Conservation (phyloP, 345 rosid species). For the Lumnitzera littorea region DNA sequence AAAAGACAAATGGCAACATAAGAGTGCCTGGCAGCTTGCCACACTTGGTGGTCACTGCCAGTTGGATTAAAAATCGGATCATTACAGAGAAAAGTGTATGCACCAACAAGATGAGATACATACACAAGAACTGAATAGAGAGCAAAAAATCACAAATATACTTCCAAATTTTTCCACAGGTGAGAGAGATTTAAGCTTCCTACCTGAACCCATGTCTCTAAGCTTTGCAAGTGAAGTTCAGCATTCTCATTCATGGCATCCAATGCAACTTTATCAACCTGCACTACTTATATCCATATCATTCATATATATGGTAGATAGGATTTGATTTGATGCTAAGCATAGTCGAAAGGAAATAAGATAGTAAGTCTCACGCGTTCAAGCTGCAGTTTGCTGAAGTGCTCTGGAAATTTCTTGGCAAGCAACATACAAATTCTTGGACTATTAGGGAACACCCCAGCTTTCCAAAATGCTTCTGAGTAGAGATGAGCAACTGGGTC, state of each 20-base stretch:
- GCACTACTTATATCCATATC: constrained; percentile 9
- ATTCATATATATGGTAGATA: neutral
- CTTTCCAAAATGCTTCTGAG: constrained; percentile 93
- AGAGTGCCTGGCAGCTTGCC: too few relatives aligned
- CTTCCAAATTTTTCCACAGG: too few relatives aligned
- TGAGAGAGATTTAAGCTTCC: neutral
- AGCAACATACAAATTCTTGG: constrained; percentile 84
- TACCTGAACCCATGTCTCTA: constrained; percentile 99
- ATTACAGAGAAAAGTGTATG: too few relatives aligned
- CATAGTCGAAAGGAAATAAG: neutral
- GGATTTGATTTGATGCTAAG: neutral
- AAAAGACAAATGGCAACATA: too few relatives aligned
- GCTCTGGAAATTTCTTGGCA: constrained; percentile 94
- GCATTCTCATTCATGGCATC: constrained; percentile 84
- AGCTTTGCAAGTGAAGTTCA: constrained; percentile 83
- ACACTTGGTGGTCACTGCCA: too few relatives aligned
- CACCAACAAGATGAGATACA: too few relatives aligned
- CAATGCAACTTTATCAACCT: constrained; percentile 88
- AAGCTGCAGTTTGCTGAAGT: constrained; percentile 86
- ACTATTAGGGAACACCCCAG: constrained; percentile 79
- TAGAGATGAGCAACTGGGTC: constrained; percentile 66
- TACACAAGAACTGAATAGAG: too few relatives aligned
- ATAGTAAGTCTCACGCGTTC: constrained; percentile 65
- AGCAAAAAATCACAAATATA: too few relatives aligned
- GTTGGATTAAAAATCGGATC: too few relatives aligned